Evolutionary conservation across 805 yeast genomes (phyloP).

Genomic region (Starmerella davenportii): DNA sequence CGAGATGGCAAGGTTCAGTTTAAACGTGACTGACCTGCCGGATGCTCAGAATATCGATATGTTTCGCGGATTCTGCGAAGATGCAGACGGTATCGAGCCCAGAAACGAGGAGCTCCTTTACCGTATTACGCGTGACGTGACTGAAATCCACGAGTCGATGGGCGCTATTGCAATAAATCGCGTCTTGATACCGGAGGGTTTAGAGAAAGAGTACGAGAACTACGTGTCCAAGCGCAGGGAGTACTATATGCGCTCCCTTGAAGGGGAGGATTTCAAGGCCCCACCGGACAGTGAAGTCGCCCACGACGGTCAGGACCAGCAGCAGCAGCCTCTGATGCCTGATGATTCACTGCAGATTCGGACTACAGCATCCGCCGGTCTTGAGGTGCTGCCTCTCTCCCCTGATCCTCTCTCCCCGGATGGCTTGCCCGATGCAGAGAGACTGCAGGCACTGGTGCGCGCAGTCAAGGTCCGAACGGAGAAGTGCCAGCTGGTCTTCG

Average conservation of each 20-base stretch:
- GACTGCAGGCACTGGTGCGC: too few relatives aligned
- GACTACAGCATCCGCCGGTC: too few relatives aligned
- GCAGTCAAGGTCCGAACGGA: too few relatives aligned
- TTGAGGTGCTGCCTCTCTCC: too few relatives aligned
- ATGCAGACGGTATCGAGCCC: constrained; percentile 14
- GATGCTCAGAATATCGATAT: constrained; percentile 6
- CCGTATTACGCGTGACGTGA: constrained; percentile 1
- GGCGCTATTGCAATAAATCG: constrained; percentile 6
- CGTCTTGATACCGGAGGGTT: constrained; percentile 3
- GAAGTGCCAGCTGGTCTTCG: too few relatives aligned
- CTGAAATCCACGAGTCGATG: constrained; percentile 6
- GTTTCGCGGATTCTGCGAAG: constrained; percentile 15
- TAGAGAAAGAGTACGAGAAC: constrained; percentile 3
- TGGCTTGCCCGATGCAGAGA: too few relatives aligned
- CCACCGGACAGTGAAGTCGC: too few relatives aligned
- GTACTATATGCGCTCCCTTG: constrained; percentile 1
- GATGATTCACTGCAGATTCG: too few relatives aligned
- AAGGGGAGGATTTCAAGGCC: too few relatives aligned
- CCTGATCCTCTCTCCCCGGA: too few relatives aligned
- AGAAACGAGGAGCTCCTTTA: constrained; percentile 8
- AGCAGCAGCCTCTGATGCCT: too few relatives aligned
- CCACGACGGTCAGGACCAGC: too few relatives aligned
- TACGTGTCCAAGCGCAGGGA: constrained; percentile 2
- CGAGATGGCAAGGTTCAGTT: constrained; percentile 36
- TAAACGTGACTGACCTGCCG: constrained; percentile 38